Evolutionary conservation across 2,329 filamentous ascomycete species (phyloP), one percentile per base, ranked within the genome.

Genomic region (Aspergillus sergii): DNA sequence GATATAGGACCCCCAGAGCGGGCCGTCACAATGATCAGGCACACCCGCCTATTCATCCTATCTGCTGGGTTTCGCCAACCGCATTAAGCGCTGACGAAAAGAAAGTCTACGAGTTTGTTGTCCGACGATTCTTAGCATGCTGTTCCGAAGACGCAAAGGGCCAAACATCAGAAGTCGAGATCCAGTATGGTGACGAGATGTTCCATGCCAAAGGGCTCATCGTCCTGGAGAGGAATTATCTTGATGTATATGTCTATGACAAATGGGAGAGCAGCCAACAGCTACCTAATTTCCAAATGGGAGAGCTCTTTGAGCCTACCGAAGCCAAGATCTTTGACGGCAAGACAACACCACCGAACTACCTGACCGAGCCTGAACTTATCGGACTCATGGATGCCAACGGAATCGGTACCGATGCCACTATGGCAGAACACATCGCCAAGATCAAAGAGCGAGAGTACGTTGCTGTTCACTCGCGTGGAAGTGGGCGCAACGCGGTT

Each of bases 371-470:
- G 75, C 94, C 95, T 0, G 95, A 99, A 75, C 84, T 99, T 30
- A 97, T 99, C 74, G 91, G 91, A 3, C 85, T 99, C 12, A 99
- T 99, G 95, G 95, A 99, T 80, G 94, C 93, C 51, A 99, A 99
- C 75, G 95, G 95, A 2, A 99, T 99, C 67, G 95, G 95, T 14
- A 99, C 95, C 11, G 95, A 99, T 80, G 95, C 95, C 8, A 99
- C 95, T 1, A 99, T 99, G 95, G 95, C 95, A 0, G 95, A 99
- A 72, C 95, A 99, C 75, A 99, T 99, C 72, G 89, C 92, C 63
- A 99, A 94, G 78, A 96, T 99, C 71, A 93, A 98, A 77, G 88
- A 94, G 63, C 85, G 95, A 64, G 85, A 94, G 70, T 99, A 99
- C 73, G 94, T 93, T 57, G 87, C 88, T 61, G 89, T 91, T 74